These are phyloP conservation scores for Euphrasia confusa DNA, from an alignment of 257 asterid species.

Conservation along the genomic window DNA sequence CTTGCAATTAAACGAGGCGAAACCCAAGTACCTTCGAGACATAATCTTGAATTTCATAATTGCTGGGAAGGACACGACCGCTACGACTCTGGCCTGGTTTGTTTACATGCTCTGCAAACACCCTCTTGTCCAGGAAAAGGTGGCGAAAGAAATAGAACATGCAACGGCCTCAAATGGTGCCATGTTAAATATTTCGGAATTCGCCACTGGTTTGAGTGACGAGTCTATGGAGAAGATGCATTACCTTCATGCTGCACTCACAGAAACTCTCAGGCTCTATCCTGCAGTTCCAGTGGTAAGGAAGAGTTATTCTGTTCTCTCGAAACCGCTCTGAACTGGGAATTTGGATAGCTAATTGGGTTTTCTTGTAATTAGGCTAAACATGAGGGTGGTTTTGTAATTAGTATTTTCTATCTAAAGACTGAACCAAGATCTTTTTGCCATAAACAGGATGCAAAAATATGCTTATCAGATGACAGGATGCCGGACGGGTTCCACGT, in stretches of 20 bases:
- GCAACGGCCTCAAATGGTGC: conserved; percentile 23
- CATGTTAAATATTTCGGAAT: conserved; percentile 24
- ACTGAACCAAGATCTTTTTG: background rate
- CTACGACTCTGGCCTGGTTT: conserved; percentile 51
- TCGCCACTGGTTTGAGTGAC: conserved; percentile 35
- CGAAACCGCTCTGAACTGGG: too few relatives aligned
- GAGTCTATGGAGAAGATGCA: conserved; percentile 54
- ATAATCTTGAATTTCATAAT: conserved; percentile 49
- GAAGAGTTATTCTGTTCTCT: background rate
- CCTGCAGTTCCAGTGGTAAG: conserved; percentile 70
- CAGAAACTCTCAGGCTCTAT: conserved; percentile 59
- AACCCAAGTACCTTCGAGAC: conserved; percentile 49
- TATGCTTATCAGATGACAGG: conserved; percentile 43
- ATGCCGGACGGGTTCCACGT: conserved; percentile 45
- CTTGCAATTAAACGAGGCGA: conserved; percentile 28
- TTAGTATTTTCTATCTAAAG: background rate
- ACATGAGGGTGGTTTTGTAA: background rate
- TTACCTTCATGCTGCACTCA: conserved; percentile 51
- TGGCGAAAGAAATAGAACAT: conserved; percentile 37
- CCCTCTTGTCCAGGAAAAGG: conserved; percentile 46
- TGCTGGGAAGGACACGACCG: conserved; percentile 60
- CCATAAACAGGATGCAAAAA: conserved; percentile 36
- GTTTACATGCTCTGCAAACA: conserved; percentile 49
- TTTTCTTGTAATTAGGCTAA: background rate
- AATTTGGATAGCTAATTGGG: background rate